Percentiles rank a stretch among this genome's conserved stretches.
These are phyloP conservation scores for Trichoderma atrobrunneum DNA, from an alignment of 2,329 filamentous ascomycete species.

Conservation along the genomic window DNA sequence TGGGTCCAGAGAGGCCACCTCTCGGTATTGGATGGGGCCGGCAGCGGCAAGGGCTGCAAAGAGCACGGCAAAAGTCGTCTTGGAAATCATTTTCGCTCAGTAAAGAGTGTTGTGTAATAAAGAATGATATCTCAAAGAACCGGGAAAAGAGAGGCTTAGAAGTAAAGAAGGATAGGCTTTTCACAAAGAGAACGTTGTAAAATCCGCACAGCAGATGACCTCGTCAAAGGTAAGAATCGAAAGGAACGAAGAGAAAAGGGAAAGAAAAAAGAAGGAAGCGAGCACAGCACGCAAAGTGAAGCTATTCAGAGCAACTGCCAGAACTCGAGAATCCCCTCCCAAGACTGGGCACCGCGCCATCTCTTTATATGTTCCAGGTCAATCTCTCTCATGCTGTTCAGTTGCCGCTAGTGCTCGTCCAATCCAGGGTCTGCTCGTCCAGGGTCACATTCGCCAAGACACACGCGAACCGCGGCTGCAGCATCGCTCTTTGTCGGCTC, in stretches of 20 bases:
- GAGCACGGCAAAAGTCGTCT: constrained; percentile 2
- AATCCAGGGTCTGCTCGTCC: neutral
- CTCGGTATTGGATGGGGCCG: neutral
- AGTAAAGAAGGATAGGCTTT: neutral
- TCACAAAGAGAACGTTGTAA: constrained; percentile 17
- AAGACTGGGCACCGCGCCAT: neutral
- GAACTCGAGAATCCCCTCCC: neutral
- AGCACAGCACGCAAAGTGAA: constrained; percentile 21
- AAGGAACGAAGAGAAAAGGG: constrained; percentile 10
- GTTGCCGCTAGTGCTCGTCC: neutral
- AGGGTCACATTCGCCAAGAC: neutral
- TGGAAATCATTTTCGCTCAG: constrained; percentile 6
- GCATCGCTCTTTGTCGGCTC: neutral
- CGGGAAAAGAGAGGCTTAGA: neutral
- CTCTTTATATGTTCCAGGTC: neutral
- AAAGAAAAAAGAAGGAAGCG: constrained; percentile 14
- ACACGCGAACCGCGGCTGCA: neutral
- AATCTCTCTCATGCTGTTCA: neutral
- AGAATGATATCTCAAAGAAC: neutral
- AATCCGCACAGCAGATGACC: constrained; percentile 24
- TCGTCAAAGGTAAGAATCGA: constrained; percentile 22
- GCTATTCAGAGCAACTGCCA: constrained; percentile 15
- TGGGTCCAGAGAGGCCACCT: constrained; percentile 42
- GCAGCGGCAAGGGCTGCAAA: constrained; percentile 18
- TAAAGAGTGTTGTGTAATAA: neutral